Percentiles rank a stretch among this genome's conserved stretches.
phyloP scores from a whole-genome alignment of 2,329 filamentous ascomycete species.

The Pezicula neosporulosa region DNA sequence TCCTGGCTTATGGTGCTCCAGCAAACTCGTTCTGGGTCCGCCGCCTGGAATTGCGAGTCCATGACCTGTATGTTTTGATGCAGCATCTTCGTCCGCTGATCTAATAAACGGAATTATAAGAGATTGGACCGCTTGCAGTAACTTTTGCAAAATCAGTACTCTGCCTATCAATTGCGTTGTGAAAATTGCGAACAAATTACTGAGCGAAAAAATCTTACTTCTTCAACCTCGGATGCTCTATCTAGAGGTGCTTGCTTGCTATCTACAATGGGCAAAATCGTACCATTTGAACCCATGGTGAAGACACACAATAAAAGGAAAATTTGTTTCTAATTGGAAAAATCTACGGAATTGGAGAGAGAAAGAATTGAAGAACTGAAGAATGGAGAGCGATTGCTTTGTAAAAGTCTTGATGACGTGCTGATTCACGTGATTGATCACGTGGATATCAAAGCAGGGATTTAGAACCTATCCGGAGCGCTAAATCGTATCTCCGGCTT shows the following conservation, averaged over 20 bases:
- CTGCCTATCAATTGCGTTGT: background rate
- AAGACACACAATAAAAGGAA: background rate
- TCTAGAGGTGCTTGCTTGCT: constrained; percentile 16
- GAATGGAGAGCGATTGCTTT: background rate
- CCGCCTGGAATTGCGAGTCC: constrained; percentile 36
- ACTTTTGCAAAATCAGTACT: constrained; percentile 39
- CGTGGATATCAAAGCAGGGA: too few species aligned
- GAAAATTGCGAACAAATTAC: background rate
- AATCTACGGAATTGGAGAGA: constrained; percentile 1
- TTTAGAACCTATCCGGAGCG: too few species aligned
- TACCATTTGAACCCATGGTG: constrained; percentile 17
- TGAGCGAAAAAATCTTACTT: constrained; percentile 32
- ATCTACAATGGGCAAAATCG: constrained; percentile 10
- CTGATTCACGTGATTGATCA: too few species aligned
- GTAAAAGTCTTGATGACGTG: background rate
- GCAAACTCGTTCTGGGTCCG: constrained; percentile 51
- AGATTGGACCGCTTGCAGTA: constrained; percentile 63
- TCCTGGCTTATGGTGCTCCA: constrained; percentile 58
- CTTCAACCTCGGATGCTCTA: constrained; percentile 42
- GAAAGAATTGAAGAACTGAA: background rate
- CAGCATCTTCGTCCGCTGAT: constrained; percentile 62
- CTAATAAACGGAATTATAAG: constrained; percentile 70
- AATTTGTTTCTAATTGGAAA: background rate
- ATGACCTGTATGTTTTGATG: constrained; percentile 49
- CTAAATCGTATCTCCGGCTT: too few species aligned